Percentiles rank a stretch among this genome's conserved stretches.
Evolutionary conservation across 2,329 filamentous ascomycete species (phyloP).

Genomic region (Hypoxylon sp.): DNA sequence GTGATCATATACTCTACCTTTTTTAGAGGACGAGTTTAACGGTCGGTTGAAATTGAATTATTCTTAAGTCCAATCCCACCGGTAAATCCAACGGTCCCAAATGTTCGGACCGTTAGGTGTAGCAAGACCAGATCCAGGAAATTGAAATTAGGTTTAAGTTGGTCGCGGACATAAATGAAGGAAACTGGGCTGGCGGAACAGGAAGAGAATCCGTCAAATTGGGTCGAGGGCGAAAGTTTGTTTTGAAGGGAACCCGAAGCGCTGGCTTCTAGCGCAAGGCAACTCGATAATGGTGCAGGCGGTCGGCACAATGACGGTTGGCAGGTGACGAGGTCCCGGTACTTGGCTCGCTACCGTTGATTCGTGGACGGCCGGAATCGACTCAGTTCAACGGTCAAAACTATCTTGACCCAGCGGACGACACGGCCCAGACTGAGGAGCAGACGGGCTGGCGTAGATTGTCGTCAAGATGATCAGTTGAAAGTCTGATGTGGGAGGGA

Average conservation of each 20-base stretch:
- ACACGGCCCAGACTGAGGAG: constrained; percentile 35
- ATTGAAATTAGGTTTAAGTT: constrained; percentile 37
- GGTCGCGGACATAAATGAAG: constrained; percentile 35
- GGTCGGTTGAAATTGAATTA: constrained; percentile 24
- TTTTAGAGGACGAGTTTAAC: constrained; percentile 3
- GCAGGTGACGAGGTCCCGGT: constrained; percentile 17
- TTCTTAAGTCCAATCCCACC: constrained; percentile 34
- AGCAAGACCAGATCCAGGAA: constrained; percentile 32
- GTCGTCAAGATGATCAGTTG: constrained; percentile 43
- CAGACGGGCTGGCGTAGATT: constrained; percentile 27
- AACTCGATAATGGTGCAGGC: constrained; percentile 35
- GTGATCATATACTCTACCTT: constrained; percentile 23
- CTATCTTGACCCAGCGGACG: constrained; percentile 29
- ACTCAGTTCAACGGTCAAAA: constrained; percentile 38
- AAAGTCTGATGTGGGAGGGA: constrained; percentile 40
- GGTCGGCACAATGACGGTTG: constrained; percentile 35
- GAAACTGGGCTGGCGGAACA: constrained; percentile 26
- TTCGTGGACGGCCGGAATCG: constrained; percentile 26
- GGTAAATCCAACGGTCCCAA: constrained; percentile 30
- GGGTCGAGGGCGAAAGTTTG: constrained; percentile 51
- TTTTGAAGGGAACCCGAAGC: constrained; percentile 44
- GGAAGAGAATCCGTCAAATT: constrained; percentile 46
- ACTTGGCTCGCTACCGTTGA: constrained; percentile 35
- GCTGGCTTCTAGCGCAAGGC: constrained; percentile 47
- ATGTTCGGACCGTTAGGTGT: constrained; percentile 34